Evolutionary conservation across 1,284 basidiomycete genomes (phyloP), one percentile per base, ranked within the genome.

Genomic region (Sphagnurus paluster): DNA sequence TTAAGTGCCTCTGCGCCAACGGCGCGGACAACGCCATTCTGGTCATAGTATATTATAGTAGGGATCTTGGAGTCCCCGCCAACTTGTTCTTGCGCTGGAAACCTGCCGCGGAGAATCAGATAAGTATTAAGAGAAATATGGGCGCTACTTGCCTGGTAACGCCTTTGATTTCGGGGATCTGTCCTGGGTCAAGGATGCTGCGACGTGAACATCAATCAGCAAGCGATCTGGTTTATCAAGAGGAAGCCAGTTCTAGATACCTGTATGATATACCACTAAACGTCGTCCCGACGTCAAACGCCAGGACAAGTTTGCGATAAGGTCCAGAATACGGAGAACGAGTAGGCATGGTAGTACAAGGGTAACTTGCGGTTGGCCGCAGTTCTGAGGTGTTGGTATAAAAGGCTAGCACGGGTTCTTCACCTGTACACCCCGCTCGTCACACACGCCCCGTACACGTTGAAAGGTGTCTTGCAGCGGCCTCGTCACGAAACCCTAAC

Each of bases 31-130:
- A 53, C 57, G 0, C 79, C 79, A 5, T 63, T 50, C n/a, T 55
- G 54, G 49, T 75, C 72, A 55, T 83, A 83, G 52, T 72, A 80
- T 10, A 82, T 59, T 20, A 80, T 64, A 0, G 78, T 75, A 4
- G 80, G 80, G 21, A 82, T 78, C 58, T 82, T 82, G 5, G 69
- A 74, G 41, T 78, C 66, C 1, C 68, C 67, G n/a, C 62, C 65
- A 33, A 65, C 61, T 1, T 59, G 57, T 45, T 69, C 67, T 52
- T 70, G 66, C 2, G 62, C 64, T 14, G 68, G 68, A 29, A 65
- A 70, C 36, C 68, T 69, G 39, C 13, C 13, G 2, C 28, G 9
- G n/a, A 36, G 32, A 13, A n/a, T 28, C 10, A 9, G 20, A 30
- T 16, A 39, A 62, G 42, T 16, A 20, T 32, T 19, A 30, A 30